Conservation (phyloP, 2,329 filamentous ascomycete species). For the Pezicula radicicola region DNA sequence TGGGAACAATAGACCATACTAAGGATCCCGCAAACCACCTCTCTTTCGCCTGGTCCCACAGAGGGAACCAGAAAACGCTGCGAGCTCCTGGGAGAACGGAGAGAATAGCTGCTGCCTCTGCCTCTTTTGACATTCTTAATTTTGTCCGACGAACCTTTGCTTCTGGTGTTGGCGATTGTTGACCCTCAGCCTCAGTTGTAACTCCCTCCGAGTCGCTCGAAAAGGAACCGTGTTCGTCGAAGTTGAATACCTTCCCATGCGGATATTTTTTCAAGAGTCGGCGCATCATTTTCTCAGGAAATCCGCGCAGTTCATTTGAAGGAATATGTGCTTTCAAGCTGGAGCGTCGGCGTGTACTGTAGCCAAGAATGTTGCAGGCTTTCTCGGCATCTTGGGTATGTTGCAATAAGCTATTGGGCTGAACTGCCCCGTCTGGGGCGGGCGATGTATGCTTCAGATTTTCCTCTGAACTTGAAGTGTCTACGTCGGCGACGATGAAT, state of each 20-base stretch:
- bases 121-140: conserved; percentile 18
- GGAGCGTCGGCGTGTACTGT: conserved; percentile 23
- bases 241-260: conserved; percentile 30
- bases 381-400: conserved; percentile 10
- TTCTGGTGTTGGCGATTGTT: conserved; percentile 5
- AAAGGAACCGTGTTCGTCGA: conserved; percentile 27
- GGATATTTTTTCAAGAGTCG: conserved; percentile 28
- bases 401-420: conserved; percentile 1
- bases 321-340: conserved; percentile 21
- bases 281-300: conserved; percentile 22
- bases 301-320: conserved; percentile 13
- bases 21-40: conserved; percentile 49
- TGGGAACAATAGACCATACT: conserved; percentile 41
- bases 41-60: conserved; percentile 44
- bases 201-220: conserved; percentile 20
- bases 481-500: conserved; percentile 10
- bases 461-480: conserved; percentile 23
- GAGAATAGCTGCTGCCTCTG: conserved; percentile 29
- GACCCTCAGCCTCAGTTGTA: neutral
- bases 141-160: conserved; percentile 5
- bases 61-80: conserved; percentile 43
- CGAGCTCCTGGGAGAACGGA: conserved; percentile 39
- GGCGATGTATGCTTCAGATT: conserved; percentile 13
- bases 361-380: conserved; percentile 25
- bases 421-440: conserved; percentile 9